Percentiles rank a stretch among this genome's conserved stretches.
Conservation (phyloP, 805 yeast species). For the Cyberlindnera amylophila region DNA sequence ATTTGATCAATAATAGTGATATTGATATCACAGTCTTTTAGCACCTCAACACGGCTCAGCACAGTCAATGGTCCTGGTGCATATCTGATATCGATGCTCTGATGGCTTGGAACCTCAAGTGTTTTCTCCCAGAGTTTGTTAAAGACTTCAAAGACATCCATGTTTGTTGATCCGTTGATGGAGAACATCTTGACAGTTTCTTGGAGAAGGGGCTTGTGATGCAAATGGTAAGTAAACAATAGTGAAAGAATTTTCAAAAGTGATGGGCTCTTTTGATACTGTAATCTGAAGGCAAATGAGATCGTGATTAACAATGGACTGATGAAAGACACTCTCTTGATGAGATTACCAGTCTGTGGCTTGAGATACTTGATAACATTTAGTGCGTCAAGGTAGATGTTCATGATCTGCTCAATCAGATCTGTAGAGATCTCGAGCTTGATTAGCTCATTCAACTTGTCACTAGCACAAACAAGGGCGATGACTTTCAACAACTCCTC, state of each 20-base stretch:
- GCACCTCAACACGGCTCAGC: slow-evolving; percentile 15
- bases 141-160: slow-evolving; percentile 24
- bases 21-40: slow-evolving; percentile 6
- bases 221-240: slow-evolving; percentile 16
- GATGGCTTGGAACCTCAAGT: slow-evolving; percentile 8
- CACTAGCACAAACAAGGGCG: slow-evolving; percentile 18
- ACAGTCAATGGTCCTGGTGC: slow-evolving; percentile 24
- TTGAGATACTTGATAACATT: slow-evolving; percentile 11
- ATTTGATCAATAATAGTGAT: slow-evolving; percentile 14
- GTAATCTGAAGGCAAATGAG: slow-evolving; percentile 22
- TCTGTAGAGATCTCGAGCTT: slow-evolving; percentile 13
- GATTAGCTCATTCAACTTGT: slow-evolving; percentile 15
- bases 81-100: slow-evolving; percentile 4
- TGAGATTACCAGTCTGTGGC: slow-evolving; percentile 4
- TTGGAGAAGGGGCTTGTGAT: slow-evolving; percentile 8
- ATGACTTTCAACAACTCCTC: slow-evolving; percentile 8
- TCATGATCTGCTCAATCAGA: slow-evolving; percentile 13
- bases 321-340: slow-evolving; percentile 19
- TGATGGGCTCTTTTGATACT: slow-evolving; percentile 8
- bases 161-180: slow-evolving; percentile 14
- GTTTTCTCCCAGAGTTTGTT: slow-evolving; percentile 26
- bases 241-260: slow-evolving; percentile 19
- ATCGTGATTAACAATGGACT: slow-evolving; percentile 24
- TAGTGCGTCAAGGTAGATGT: slow-evolving; percentile 12
- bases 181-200: slow-evolving; percentile 17